Percentiles rank a stretch among this genome's conserved stretches.
Conservation (phyloP, 75 land plant genomes). For the Pinus albicaulis region DNA sequence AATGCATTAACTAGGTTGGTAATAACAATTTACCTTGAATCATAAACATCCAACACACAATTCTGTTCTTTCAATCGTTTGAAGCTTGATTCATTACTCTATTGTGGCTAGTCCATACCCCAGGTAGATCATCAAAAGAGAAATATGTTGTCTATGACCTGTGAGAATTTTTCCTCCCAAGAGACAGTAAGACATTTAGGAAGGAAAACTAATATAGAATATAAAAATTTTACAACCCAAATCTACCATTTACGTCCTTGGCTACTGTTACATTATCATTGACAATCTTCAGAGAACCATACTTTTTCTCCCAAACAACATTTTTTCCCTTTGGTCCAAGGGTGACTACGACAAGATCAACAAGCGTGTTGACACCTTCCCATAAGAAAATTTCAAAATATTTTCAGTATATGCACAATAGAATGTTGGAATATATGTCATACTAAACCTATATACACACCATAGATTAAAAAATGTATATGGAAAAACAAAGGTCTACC, state of each 20-base stretch:
- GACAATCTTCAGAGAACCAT: slow-evolving; percentile 81
- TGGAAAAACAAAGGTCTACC: neutral
- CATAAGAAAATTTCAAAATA: slow-evolving; percentile 17
- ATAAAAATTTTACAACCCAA: too few relatives aligned
- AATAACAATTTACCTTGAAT: too few relatives aligned
- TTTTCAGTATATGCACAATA: too few relatives aligned
- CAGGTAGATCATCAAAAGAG: neutral
- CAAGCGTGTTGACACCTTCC: slow-evolving; percentile 71
- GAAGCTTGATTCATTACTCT: neutral
- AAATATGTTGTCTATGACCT: neutral
- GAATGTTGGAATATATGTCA: too few relatives aligned
- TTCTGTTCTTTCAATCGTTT: neutral
- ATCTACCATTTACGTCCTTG: slow-evolving; percentile 46
- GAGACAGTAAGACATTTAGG: neutral
- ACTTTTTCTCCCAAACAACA: slow-evolving; percentile 74
- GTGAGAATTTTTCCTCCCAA: neutral
- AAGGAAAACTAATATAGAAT: neutral
- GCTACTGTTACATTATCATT: slow-evolving; percentile 91
- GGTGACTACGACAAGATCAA: slow-evolving; percentile 66
- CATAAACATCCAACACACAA: too few relatives aligned
- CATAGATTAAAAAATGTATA: neutral
- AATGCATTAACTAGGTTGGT: too few relatives aligned
- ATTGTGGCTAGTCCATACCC: neutral
- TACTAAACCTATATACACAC: neutral
- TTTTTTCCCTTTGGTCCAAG: slow-evolving; percentile 80